A percentile compares a stretch with the other conserved stretches of the same genome.
Evolutionary conservation across 495 filamentous ascomycete species (phyloP).

Genomic region (Baudoinia panamericana): DNA sequence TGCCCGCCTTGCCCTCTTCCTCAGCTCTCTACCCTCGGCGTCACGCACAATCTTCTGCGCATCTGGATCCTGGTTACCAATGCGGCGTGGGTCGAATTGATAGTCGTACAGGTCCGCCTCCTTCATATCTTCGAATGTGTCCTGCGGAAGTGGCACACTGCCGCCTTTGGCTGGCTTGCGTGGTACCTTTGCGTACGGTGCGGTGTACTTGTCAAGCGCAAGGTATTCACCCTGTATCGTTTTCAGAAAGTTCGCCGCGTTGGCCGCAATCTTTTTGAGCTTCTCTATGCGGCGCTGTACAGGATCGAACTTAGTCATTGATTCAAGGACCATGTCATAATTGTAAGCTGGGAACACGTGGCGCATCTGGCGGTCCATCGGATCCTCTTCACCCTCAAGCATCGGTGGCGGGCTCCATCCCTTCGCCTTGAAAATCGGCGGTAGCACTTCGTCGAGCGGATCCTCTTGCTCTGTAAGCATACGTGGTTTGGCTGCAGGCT

Average conservation of each 20-base stretch:
- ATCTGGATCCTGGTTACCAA: conserved; percentile 29
- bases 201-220: conserved; percentile 42
- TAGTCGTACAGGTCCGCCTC: conserved; percentile 34
- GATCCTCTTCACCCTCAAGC: conserved; percentile 1
- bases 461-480: conserved; percentile 18
- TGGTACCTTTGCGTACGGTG: conserved; percentile 29
- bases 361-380: neutral
- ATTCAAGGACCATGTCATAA: conserved; percentile 19
- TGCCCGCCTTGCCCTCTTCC: conserved; percentile 25
- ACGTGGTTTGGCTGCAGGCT: conserved; percentile 13
- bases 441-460: conserved; percentile 9
- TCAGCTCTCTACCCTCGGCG: conserved; percentile 27
- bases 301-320: conserved; percentile 25
- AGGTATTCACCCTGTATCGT: conserved; percentile 54
- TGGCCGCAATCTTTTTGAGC: conserved; percentile 41
- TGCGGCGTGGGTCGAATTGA: conserved; percentile 26
- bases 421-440: conserved; percentile 6
- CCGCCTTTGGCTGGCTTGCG: conserved; percentile 31
- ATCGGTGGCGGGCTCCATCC: neutral
- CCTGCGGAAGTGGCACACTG: conserved; percentile 20
- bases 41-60: conserved; percentile 23
- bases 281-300: conserved; percentile 31
- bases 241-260: conserved; percentile 40
- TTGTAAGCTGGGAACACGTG: conserved; percentile 22
- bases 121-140: conserved; percentile 29